Evolutionary conservation across 768 basidiomycete species (phyloP).

Genomic region (Amanita rimosa): DNA sequence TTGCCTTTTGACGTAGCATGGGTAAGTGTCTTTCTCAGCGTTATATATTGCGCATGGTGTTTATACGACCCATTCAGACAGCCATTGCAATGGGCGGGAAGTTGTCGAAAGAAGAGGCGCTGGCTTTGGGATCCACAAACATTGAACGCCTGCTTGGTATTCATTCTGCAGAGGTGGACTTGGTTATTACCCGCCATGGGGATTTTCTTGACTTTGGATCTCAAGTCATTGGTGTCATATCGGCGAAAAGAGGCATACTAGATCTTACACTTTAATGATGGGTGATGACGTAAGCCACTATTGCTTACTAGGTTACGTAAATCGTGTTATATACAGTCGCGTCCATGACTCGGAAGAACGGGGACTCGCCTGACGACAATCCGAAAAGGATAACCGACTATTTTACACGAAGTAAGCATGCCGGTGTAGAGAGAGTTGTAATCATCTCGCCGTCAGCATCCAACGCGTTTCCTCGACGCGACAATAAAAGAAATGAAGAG

Average conservation of each 20-base stretch:
- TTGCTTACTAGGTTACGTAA: not conserved
- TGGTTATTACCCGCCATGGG: slow-evolving; percentile 47
- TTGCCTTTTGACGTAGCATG: slow-evolving; percentile 74
- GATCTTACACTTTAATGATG: slow-evolving; percentile 22
- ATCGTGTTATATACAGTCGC: not conserved
- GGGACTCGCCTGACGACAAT: not conserved
- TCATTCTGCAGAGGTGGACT: slow-evolving; percentile 28
- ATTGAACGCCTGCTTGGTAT: slow-evolving; percentile 29
- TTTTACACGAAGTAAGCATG: not conserved
- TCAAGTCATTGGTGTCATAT: slow-evolving; percentile 44
- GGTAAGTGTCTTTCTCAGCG: slow-evolving; percentile 32
- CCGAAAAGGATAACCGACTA: slow-evolving; percentile 2
- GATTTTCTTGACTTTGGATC: slow-evolving; percentile 35
- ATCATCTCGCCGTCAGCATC: not conserved
- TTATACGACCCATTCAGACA: slow-evolving; percentile 18
- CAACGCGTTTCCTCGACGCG: not conserved
- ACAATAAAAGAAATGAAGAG: not conserved
- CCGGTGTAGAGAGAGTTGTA: not conserved
- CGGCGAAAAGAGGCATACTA: slow-evolving; percentile 27
- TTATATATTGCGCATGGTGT: not conserved
- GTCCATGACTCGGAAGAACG: not conserved
- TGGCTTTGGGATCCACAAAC: slow-evolving; percentile 37
- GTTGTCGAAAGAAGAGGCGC: slow-evolving; percentile 28
- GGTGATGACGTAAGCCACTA: no score
- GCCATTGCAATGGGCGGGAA: slow-evolving; percentile 30